These are phyloP conservation scores for Ogataea polymorpha DNA, from an alignment of 805 yeast genomes.

Conservation along the genomic window DNA sequence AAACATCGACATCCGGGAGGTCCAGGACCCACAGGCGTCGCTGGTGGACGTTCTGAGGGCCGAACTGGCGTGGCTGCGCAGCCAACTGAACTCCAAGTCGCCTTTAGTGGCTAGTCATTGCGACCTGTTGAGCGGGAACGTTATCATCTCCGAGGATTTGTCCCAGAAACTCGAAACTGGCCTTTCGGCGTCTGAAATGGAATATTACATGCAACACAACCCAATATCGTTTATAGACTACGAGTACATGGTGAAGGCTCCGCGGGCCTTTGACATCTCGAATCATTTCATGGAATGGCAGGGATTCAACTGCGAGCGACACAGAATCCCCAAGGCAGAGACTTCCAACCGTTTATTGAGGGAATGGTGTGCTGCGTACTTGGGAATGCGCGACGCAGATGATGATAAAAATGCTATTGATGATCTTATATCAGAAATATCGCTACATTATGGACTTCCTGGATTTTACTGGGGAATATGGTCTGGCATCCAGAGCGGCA, in stretches of 20 bases:
- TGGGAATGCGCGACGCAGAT: conserved; percentile 33
- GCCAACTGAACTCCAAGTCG: conserved; percentile 40
- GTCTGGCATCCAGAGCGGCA: conserved; percentile 71
- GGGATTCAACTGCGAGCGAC: conserved; percentile 68
- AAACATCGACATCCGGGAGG: conserved; percentile 30
- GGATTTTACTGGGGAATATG: conserved; percentile 86
- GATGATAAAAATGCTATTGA: conserved; percentile 30
- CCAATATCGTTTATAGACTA: conserved; percentile 65
- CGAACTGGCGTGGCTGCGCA: conserved; percentile 57
- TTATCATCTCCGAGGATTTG: conserved; percentile 51
- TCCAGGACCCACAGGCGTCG: conserved; percentile 6
- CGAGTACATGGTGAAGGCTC: conserved; percentile 70
- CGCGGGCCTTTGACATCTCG: conserved; percentile 71
- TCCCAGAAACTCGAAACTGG: conserved; percentile 19
- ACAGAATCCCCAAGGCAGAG: conserved; percentile 54
- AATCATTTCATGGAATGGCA: conserved; percentile 81
- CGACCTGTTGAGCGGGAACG: conserved; percentile 72
- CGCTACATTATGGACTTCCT: conserved; percentile 68
- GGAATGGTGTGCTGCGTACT: conserved; percentile 58
- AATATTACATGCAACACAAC: conserved; percentile 18
- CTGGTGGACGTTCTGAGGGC: conserved; percentile 37
- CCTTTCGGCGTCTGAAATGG: conserved; percentile 8
- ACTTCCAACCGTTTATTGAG: conserved; percentile 42
- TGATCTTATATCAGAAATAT: conserved; percentile 51
- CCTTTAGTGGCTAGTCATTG: conserved; percentile 66